Percentiles rank a stretch among this genome's conserved stretches.
Conservation (phyloP, 2,329 filamentous ascomycete genomes). For the Clonostachys sp. region DNA sequence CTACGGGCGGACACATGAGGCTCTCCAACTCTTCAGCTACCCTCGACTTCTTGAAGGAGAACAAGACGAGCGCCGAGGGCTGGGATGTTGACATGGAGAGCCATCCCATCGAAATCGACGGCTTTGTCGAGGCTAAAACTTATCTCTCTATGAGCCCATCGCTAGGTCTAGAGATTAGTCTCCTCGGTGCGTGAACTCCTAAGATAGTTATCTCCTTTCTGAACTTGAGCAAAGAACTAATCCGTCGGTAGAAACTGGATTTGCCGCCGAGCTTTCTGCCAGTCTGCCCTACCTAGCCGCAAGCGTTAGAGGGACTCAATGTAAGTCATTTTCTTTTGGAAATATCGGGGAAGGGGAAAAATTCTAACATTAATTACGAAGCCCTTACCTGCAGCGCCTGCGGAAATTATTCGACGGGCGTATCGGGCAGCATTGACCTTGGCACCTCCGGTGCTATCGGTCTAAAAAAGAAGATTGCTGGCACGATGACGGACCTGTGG, state of each 20-base stretch:
- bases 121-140: not conserved
- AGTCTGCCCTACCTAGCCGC: not conserved
- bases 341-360: not conserved
- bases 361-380: not conserved
- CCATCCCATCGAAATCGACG: not conserved
- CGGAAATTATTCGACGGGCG: not conserved
- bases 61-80: not conserved
- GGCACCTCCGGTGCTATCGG: not conserved
- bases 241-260: not conserved
- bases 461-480: not conserved
- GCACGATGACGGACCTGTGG: not conserved
- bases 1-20: not conserved
- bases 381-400: not conserved
- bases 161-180: not conserved
- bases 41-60: not conserved
- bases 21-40: not conserved
- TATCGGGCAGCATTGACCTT: not conserved
- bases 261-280: not conserved
- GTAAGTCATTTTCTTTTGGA: not conserved
- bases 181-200: not conserved
- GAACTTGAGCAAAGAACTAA: not conserved
- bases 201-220: not conserved
- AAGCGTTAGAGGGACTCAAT: not conserved
- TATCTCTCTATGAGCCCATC: not conserved
- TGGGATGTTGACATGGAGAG: not conserved